Evolutionary conservation across 2,329 filamentous ascomycete species (phyloP).

Genomic region (Sclerotinia nivalis): DNA sequence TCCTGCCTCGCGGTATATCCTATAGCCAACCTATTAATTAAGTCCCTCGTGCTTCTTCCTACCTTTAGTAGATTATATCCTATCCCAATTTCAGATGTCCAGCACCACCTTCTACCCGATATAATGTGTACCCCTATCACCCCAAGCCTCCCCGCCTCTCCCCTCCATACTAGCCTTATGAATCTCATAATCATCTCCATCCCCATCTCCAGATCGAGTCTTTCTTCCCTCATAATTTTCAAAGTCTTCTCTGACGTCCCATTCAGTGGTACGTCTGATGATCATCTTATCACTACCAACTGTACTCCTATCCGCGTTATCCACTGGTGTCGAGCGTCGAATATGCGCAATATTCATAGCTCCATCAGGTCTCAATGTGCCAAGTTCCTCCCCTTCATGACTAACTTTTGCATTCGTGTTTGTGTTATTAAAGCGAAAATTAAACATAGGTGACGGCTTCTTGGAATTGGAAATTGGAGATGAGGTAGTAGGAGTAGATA

Average conservation of each 20-base stretch:
- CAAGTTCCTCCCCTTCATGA: slow-evolving; percentile 16
- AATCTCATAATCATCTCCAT: slow-evolving; percentile 10
- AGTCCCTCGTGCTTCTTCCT: too few species aligned
- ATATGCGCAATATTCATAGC: slow-evolving; percentile 25
- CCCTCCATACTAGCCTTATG: slow-evolving; percentile 1
- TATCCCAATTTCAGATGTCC: neutral
- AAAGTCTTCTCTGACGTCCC: slow-evolving; percentile 27
- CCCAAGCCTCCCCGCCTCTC: neutral
- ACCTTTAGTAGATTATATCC: neutral
- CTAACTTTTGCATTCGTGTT: slow-evolving; percentile 8
- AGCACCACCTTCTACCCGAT: neutral
- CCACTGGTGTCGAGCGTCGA: slow-evolving; percentile 25
- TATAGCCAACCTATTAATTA: neutral
- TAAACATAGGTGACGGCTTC: slow-evolving; percentile 12
- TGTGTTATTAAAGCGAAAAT: slow-evolving; percentile 17
- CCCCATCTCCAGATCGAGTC: neutral
- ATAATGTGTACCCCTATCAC: slow-evolving; percentile 7
- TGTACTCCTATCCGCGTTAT: slow-evolving; percentile 24
- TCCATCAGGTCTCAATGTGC: slow-evolving; percentile 27
- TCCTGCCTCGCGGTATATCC: neutral
- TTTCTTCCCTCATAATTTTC: neutral
- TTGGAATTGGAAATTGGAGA: slow-evolving; percentile 7
- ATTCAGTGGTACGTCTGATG: slow-evolving; percentile 29
- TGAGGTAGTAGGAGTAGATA: neutral
- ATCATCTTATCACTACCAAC: slow-evolving; percentile 30